phyloP scores from a whole-genome alignment of 257 asterid genomes.

The Solanum rostratum region DNA sequence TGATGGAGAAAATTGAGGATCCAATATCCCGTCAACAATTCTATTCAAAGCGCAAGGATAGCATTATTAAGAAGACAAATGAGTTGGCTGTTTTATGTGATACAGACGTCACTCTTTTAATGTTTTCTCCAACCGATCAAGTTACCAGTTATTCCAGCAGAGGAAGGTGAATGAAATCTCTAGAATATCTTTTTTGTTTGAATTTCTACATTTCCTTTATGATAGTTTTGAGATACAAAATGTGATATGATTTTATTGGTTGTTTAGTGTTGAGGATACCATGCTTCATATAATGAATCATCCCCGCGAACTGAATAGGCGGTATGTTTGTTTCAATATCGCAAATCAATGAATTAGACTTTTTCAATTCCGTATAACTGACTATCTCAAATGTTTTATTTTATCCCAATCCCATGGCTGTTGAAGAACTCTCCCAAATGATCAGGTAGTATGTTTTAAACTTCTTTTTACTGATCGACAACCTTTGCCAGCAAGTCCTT shows the following conservation, averaged over 20 bases:
- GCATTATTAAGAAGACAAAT: conserved; percentile 48
- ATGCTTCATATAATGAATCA: conserved; percentile 43
- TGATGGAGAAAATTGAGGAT: conserved; percentile 37
- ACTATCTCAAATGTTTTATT: neutral
- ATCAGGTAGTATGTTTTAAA: conserved; percentile 20
- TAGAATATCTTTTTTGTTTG: neutral
- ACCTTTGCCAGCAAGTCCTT: neutral
- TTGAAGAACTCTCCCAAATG: conserved; percentile 35
- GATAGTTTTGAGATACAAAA: neutral
- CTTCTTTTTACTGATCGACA: neutral
- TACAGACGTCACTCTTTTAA: conserved; percentile 52
- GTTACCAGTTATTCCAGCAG: conserved; percentile 44
- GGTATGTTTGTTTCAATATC: conserved; percentile 13
- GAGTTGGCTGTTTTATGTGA: conserved; percentile 60
- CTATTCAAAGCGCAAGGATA: conserved; percentile 54
- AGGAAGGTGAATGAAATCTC: conserved; percentile 30
- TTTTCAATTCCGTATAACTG: neutral
- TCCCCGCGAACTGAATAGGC: conserved; percentile 48
- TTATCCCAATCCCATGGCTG: neutral
- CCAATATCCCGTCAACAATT: conserved; percentile 36
- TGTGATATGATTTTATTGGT: neutral
- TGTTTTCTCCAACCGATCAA: conserved; percentile 59
- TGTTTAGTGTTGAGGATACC: conserved; percentile 50
- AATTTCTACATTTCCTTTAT: neutral
- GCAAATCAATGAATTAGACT: neutral